These are phyloP conservation scores for Melastoma candidum DNA, from an alignment of 441 rosid species.

Conservation along the genomic window DNA sequence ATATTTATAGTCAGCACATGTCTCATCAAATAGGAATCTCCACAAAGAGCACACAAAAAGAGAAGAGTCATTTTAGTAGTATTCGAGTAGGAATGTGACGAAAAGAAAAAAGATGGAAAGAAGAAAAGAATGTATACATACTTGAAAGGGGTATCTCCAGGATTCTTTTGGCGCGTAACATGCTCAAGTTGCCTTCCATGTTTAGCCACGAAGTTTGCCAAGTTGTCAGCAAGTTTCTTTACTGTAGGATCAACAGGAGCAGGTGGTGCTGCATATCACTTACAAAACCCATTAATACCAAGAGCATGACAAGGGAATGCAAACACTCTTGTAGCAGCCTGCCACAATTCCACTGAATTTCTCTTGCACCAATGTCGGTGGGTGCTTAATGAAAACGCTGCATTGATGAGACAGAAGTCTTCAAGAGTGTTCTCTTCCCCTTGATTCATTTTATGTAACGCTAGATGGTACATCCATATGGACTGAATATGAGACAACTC, in stretches of 20 bases:
- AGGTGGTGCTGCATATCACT: slow-evolving; percentile 98
- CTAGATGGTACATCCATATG: neutral
- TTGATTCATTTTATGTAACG: slow-evolving; percentile 14
- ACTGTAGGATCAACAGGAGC: slow-evolving; percentile 81
- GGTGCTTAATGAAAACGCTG: slow-evolving; percentile 84
- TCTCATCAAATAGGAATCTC: slow-evolving; percentile 81
- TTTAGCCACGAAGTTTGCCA: slow-evolving; percentile 97
- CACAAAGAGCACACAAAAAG: slow-evolving; percentile 11
- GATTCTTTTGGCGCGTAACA: slow-evolving; percentile 84
- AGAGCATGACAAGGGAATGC: slow-evolving; percentile 95
- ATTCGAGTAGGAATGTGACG: too few relatives aligned
- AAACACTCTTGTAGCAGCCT: slow-evolving; percentile 90
- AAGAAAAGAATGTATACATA: slow-evolving; percentile 14
- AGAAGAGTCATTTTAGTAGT: neutral
- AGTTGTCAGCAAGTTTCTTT: slow-evolving; percentile 94
- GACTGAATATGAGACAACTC: neutral
- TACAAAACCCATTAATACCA: slow-evolving; percentile 97
- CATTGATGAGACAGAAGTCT: slow-evolving; percentile 83
- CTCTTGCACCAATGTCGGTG: slow-evolving; percentile 79
- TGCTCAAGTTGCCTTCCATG: slow-evolving; percentile 92
- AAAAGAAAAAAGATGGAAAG: neutral
- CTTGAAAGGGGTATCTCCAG: slow-evolving; percentile 93
- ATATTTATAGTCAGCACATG: slow-evolving; percentile 74
- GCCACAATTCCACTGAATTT: slow-evolving; percentile 81
- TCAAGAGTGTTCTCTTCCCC: slow-evolving; percentile 61